A percentile compares a stretch with the other conserved stretches of the same genome.
Evolutionary conservation across 805 yeast genomes (phyloP).

Genomic region (Candida xiaguanensis): DNA sequence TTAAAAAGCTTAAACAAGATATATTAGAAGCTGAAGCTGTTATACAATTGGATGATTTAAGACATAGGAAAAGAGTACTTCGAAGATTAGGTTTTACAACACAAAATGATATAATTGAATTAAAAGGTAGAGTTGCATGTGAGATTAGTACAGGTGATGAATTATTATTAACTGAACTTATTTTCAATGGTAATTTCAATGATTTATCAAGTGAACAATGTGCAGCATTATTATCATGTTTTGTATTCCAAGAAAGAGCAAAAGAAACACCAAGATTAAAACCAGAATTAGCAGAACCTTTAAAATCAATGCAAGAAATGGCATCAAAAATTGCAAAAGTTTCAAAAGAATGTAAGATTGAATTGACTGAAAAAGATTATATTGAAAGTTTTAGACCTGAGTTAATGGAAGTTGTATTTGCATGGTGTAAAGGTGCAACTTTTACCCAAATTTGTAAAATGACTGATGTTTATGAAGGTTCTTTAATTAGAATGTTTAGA

Average conservation of each 20-base stretch:
- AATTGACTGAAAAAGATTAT: conserved; percentile 86
- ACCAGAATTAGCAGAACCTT: conserved; percentile 90
- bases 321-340: conserved; percentile 88
- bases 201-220: conserved; percentile 85
- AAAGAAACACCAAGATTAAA: conserved; percentile 82
- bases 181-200: conserved; percentile 92
- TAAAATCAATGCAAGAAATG: conserved; percentile 83
- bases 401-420: conserved; percentile 92
- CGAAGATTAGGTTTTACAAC: conserved; percentile 90
- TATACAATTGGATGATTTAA: conserved; percentile 89
- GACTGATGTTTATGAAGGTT: conserved; percentile 99
- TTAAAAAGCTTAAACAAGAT: conserved; percentile 57
- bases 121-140: conserved; percentile 97
- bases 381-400: conserved; percentile 89
- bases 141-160: conserved; percentile 93
- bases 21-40: conserved; percentile 85
- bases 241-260: conserved; percentile 94
- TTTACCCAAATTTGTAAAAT: conserved; percentile 96
- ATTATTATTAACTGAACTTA: conserved; percentile 79
- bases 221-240: conserved; percentile 89
- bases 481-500: conserved; percentile 90
- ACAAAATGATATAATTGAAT: conserved; percentile 82
- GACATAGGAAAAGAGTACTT: conserved; percentile 87
- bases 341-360: conserved; percentile 85
- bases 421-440: conserved; percentile 96